Evolutionary conservation across 441 rosid genomes (phyloP), one percentile per base, ranked within the genome.

Genomic region (Isatis lusitanica): DNA sequence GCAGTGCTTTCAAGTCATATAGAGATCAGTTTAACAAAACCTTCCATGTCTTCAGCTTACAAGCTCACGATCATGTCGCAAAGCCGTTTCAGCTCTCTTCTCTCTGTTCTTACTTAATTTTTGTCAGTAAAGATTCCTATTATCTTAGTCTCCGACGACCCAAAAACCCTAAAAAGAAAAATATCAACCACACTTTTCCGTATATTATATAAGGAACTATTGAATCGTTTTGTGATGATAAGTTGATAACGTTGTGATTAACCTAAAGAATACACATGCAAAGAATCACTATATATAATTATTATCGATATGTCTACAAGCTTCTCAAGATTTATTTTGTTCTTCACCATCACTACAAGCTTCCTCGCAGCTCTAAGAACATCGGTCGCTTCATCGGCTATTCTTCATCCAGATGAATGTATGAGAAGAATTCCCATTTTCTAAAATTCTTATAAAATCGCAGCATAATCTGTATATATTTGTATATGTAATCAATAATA

Each of bases 61-160:
- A 65, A 71, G 56, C 76, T 59, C 58, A 48, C 42, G 30, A 71
- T 59, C 66, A 75, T 75, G 80, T 71, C 58, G 4, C n/a, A 57
- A 50, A 70, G 55, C 63, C 50, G 40, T 40, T 47, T 9, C 30
- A 38, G 31, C 47, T 56, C 18, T 61, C 38, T 55, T 18, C 17
- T 30, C 7, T 36, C 5, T 69, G 15, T 70, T 47, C 62, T 70
- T 35, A 33, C 48, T 18, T 48, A 48, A 4, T 4, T 9, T 18
- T 48, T 48, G 30, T 48, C 55, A 18, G 30, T 9, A 51, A 21
- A 24, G 21, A 24, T 51, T 31, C 24, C 56, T 50, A 50, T 50
- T 10, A 50, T 21, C 56, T 21, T 21, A 51, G 31, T 51, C 15
- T 21, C 30, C 56, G 31, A 50, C 56, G 56, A 50, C 56, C 53